A percentile compares a stretch with the other conserved stretches of the same genome.
These are phyloP conservation scores for Musa schizocarpa DNA, from an alignment of 176 grass and related monocot genomes.

Conservation along the genomic window DNA sequence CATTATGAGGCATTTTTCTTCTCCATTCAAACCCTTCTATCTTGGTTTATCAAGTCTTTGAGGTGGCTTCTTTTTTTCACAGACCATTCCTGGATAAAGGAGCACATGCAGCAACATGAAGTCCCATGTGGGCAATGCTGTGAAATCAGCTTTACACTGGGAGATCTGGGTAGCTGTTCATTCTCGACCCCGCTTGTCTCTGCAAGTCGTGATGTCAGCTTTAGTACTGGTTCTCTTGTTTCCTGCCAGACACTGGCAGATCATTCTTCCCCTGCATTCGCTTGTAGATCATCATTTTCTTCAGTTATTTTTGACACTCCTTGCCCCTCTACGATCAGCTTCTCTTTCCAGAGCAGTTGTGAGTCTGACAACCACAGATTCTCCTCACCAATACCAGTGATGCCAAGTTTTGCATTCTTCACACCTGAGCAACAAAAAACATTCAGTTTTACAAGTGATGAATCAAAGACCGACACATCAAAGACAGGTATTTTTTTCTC, in stretches of 20 bases:
- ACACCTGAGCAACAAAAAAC: conserved; percentile 22
- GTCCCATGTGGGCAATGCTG: conserved; percentile 28
- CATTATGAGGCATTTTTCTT: background rate
- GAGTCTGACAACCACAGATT: conserved; percentile 9
- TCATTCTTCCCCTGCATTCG: conserved; percentile 35
- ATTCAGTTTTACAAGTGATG: conserved; percentile 5
- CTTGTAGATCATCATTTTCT: conserved; percentile 58
- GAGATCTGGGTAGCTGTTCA: conserved; percentile 41
- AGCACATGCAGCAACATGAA: conserved; percentile 37
- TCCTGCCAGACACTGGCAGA: conserved; percentile 34
- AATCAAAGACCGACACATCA: background rate
- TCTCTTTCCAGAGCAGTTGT: conserved; percentile 40
- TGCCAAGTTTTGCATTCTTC: conserved; percentile 79
- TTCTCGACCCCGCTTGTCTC: conserved; percentile 40
- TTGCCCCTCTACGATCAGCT: conserved; percentile 19
- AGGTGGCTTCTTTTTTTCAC: conserved; percentile 4
- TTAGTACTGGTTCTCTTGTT: conserved; percentile 31
- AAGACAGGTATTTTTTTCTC: conserved; percentile 2
- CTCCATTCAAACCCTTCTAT: background rate
- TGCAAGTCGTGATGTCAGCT: conserved; percentile 65
- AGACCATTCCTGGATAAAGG: conserved; percentile 82
- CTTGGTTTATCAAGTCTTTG: background rate
- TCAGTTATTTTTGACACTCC: conserved; percentile 23
- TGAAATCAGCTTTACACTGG: conserved; percentile 18
- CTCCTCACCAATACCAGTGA: conserved; percentile 23